Conservation (phyloP, 1,139 yeast species). For the Taphrina communis region DNA sequence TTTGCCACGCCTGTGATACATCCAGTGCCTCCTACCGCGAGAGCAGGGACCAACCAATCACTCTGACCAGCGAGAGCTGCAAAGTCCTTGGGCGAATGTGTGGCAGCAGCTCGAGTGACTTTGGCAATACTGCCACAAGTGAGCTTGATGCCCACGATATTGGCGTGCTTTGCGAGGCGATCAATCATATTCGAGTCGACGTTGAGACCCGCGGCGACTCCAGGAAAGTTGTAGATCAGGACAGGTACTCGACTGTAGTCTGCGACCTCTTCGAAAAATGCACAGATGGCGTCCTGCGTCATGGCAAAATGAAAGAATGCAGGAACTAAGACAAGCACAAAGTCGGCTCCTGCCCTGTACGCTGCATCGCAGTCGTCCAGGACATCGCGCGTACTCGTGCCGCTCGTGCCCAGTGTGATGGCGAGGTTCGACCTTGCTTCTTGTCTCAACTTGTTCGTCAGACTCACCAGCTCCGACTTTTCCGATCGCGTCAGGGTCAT, state of each 20-base stretch:
- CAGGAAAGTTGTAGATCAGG: conserved; percentile 60
- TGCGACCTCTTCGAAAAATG: conserved; percentile 56
- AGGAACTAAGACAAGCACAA: conserved; percentile 58
- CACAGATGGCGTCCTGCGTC: conserved; percentile 56
- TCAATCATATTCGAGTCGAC: conserved; percentile 51
- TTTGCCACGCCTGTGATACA: conserved; percentile 58
- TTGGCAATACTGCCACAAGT: conserved; percentile 57
- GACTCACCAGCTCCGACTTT: conserved; percentile 51
- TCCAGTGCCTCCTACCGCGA: conserved; percentile 55
- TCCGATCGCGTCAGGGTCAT: conserved; percentile 57
- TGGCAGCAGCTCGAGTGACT: conserved; percentile 52
- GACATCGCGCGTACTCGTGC: conserved; percentile 52
- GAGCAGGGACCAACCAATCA: conserved; percentile 56
- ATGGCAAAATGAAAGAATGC: conserved; percentile 58
- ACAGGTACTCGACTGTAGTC: conserved; percentile 57
- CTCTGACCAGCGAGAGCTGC: conserved; percentile 57
- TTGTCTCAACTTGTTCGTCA: background rate
- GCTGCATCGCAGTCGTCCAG: conserved; percentile 54
- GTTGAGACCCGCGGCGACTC: conserved; percentile 55
- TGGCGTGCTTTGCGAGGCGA: conserved; percentile 52
- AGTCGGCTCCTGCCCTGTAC: conserved; percentile 57
- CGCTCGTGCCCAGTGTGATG: conserved; percentile 11
- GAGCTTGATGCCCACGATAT: conserved; percentile 59
- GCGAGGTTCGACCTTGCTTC: background rate
- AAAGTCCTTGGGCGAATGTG: conserved; percentile 48